Percentiles rank a stretch among this genome's conserved stretches.
These are phyloP conservation scores for Rauvolfia tetraphylla DNA, from an alignment of 257 asterid species.

Conservation along the genomic window DNA sequence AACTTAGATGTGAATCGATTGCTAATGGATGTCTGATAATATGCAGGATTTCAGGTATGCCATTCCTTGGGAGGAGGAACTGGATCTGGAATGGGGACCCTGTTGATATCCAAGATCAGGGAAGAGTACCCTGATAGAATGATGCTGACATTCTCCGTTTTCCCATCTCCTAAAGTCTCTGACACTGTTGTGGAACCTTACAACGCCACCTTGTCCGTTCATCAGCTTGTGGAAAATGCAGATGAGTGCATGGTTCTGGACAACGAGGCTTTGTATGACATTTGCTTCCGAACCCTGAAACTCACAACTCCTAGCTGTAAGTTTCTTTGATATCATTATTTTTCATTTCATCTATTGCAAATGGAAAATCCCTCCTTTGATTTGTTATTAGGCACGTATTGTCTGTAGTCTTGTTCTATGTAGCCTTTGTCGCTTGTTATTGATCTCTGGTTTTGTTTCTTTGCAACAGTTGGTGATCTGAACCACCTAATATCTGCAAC, in stretches of 20 bases:
- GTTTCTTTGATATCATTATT: neutral
- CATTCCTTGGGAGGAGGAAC: slow-evolving; percentile 54
- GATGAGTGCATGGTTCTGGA: slow-evolving; percentile 53
- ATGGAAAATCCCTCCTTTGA: neutral
- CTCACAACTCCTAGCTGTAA: slow-evolving; percentile 53
- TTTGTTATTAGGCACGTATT: neutral
- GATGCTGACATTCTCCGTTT: slow-evolving; percentile 51
- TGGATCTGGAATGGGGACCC: slow-evolving; percentile 54
- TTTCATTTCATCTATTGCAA: neutral
- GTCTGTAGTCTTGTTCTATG: neutral
- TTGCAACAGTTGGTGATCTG: slow-evolving; percentile 45
- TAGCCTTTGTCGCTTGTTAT: neutral
- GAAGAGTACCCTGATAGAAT: slow-evolving; percentile 52
- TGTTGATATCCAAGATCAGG: slow-evolving; percentile 44
- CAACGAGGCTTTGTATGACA: slow-evolving; percentile 42
- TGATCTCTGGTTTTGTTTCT: neutral
- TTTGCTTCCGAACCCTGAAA: slow-evolving; percentile 47
- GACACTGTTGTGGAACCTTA: slow-evolving; percentile 54
- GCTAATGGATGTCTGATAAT: neutral
- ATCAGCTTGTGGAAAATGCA: slow-evolving; percentile 54
- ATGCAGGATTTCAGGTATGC: slow-evolving; percentile 51
- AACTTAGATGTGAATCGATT: too few relatives aligned
- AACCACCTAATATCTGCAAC: slow-evolving; percentile 51
- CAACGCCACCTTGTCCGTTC: slow-evolving; percentile 49
- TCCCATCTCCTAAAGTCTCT: slow-evolving; percentile 52